These are phyloP conservation scores for Eucalyptus camaldulensis DNA, from an alignment of 345 rosid genomes.

Conservation along the genomic window DNA sequence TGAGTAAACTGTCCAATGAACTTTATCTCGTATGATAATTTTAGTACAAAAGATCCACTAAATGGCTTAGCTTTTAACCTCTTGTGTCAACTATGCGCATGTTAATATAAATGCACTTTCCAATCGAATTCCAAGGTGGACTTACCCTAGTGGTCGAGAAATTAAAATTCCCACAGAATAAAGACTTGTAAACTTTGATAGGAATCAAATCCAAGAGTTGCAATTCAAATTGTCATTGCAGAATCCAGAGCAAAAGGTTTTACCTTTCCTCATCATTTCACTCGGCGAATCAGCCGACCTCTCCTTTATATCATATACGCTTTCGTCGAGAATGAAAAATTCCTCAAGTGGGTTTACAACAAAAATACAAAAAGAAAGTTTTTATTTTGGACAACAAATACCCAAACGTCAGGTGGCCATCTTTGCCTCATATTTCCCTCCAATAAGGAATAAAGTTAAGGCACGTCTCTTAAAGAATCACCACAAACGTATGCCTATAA, in stretches of 20 bases:
- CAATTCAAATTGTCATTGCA: neutral
- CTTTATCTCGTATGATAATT: neutral
- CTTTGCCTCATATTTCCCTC: neutral
- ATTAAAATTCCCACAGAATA: neutral
- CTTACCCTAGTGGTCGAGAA: neutral
- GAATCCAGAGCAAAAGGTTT: neutral
- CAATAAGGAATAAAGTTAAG: neutral
- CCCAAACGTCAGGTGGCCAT: neutral
- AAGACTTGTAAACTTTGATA: neutral
- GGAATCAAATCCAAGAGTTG: neutral
- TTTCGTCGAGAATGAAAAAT: neutral
- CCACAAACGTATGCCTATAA: neutral
- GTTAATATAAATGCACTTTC: neutral
- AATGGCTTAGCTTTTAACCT: neutral
- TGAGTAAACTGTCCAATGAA: neutral
- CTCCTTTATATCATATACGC: neutral
- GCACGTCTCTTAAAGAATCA: neutral
- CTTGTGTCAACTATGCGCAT: neutral
- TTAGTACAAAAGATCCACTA: neutral
- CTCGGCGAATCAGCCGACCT: neutral
- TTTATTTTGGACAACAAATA: neutral
- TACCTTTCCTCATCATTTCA: neutral
- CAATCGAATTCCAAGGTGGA: neutral
- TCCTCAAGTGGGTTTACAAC: neutral
- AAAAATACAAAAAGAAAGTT: neutral